phyloP scores from a whole-genome alignment of 2,329 filamentous ascomycete species.

The Diaporthe citrichinensis region DNA sequence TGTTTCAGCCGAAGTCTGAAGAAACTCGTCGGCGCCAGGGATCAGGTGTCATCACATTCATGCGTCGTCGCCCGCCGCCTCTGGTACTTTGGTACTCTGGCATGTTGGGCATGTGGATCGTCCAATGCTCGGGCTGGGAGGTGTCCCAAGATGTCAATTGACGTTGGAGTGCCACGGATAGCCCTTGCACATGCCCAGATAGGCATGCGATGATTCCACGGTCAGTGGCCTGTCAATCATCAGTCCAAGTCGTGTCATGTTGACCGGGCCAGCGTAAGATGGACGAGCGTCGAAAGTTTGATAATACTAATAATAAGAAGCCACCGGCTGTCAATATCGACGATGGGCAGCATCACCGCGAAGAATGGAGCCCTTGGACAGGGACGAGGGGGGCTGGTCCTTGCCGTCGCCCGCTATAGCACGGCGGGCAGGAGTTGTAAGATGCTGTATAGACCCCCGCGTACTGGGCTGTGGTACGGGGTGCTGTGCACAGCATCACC shows the following conservation, averaged over 20 bases:
- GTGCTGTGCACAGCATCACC: background rate
- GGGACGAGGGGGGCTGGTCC: constrained; percentile 12
- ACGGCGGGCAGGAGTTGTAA: constrained; percentile 4
- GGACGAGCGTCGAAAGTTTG: constrained; percentile 13
- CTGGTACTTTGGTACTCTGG: background rate
- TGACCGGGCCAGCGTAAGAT: background rate
- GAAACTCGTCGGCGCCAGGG: constrained; percentile 30
- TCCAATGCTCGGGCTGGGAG: constrained; percentile 21
- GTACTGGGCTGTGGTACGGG: background rate
- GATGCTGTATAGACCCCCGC: background rate
- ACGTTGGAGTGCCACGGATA: constrained; percentile 8
- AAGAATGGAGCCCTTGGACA: background rate
- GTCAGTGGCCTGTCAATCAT: background rate
- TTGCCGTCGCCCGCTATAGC: background rate
- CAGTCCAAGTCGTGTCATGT: background rate
- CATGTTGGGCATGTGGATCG: constrained; percentile 19
- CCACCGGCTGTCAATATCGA: constrained; percentile 23
- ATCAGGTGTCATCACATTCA: constrained; percentile 33
- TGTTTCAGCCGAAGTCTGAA: constrained; percentile 35
- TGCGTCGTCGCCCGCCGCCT: constrained; percentile 19
- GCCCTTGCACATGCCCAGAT: constrained; percentile 19
- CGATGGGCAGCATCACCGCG: background rate
- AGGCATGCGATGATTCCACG: constrained; percentile 25
- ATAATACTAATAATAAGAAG: constrained; percentile 2
- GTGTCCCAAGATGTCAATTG: constrained; percentile 20